phyloP scores from a whole-genome alignment of 2,329 filamentous ascomycete species.

The Elsinoe ampelina region DNA sequence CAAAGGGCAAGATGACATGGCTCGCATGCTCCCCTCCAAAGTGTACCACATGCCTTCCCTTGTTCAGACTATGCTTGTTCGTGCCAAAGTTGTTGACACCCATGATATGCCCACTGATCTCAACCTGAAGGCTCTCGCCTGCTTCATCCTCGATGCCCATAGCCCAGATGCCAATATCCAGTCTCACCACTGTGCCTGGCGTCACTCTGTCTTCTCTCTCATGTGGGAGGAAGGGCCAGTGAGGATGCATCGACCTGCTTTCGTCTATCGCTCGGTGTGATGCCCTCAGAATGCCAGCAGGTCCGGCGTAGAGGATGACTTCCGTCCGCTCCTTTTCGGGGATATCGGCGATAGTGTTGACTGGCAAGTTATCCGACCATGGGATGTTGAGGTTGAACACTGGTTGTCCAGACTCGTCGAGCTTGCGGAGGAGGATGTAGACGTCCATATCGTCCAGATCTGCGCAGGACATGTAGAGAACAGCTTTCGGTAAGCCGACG shows the following conservation, averaged over 20 bases:
- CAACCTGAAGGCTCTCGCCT: constrained; percentile 24
- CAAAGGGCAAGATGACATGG: constrained; percentile 14
- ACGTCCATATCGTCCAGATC: constrained; percentile 38
- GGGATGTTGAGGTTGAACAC: constrained; percentile 39
- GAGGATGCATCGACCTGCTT: constrained; percentile 20
- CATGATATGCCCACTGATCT: constrained; percentile 2
- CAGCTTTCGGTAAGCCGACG: constrained; percentile 38
- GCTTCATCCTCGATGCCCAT: constrained; percentile 37
- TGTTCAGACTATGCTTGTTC: constrained; percentile 13
- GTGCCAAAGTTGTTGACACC: constrained; percentile 5
- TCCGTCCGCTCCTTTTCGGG: constrained; percentile 37
- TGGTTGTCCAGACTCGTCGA: constrained; percentile 33
- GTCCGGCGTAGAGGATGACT: constrained; percentile 35
- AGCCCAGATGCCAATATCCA: constrained; percentile 41
- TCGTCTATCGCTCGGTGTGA: constrained; percentile 33
- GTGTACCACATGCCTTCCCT: constrained; percentile 9
- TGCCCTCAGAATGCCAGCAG: constrained; percentile 37
- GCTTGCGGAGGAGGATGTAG: constrained; percentile 38
- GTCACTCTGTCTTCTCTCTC: constrained; percentile 31
- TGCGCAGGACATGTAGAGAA: constrained; percentile 35
- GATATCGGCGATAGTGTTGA: constrained; percentile 47
- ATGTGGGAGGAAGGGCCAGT: constrained; percentile 32
- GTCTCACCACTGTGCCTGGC: constrained; percentile 33
- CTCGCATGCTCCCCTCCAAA: constrained; percentile 13
- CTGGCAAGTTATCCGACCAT: constrained; percentile 24